Evolutionary conservation across 257 asterid species (phyloP).

Genomic region (Scutellaria galericulata): DNA sequence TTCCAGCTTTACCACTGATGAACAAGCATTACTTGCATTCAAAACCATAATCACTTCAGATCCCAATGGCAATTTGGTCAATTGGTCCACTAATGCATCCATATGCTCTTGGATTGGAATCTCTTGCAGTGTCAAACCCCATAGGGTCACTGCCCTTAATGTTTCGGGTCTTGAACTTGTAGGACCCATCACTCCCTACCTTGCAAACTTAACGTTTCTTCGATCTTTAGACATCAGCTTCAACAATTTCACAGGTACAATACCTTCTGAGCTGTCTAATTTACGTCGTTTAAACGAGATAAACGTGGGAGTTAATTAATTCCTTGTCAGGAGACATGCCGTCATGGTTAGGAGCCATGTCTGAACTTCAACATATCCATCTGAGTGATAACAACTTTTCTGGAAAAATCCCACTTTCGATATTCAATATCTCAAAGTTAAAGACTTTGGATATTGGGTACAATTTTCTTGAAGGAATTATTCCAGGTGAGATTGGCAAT

Average conservation of each 20-base stretch:
- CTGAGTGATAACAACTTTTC: constrained; percentile 11
- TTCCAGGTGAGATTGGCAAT: constrained; percentile 41
- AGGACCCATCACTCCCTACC: constrained; percentile 11
- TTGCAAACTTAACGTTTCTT: constrained; percentile 23
- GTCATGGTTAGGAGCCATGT: constrained; percentile 14
- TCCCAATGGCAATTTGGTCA: no score
- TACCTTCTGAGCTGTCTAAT: neutral
- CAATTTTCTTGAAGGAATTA: constrained; percentile 31
- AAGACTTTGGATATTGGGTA: neutral
- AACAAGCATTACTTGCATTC: constrained; percentile 36
- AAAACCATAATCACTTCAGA: no score
- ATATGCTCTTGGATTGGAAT: no score
- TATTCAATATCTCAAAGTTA: constrained; percentile 3
- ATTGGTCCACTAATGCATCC: no score
- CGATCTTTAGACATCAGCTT: constrained; percentile 18
- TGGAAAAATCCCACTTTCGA: neutral
- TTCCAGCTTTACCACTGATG: constrained; percentile 16
- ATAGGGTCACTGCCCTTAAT: constrained; percentile 36
- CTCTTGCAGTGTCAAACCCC: neutral
- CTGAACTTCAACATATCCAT: constrained; percentile 3
- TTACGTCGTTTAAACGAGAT: constrained; percentile 4
- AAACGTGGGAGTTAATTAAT: neutral
- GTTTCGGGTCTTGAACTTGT: constrained; percentile 24
- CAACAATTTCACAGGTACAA: constrained; percentile 19
- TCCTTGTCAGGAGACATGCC: constrained; percentile 30